Evolutionary conservation across 768 basidiomycete genomes (phyloP).

Genomic region (Kwoniella mangroviensis): DNA sequence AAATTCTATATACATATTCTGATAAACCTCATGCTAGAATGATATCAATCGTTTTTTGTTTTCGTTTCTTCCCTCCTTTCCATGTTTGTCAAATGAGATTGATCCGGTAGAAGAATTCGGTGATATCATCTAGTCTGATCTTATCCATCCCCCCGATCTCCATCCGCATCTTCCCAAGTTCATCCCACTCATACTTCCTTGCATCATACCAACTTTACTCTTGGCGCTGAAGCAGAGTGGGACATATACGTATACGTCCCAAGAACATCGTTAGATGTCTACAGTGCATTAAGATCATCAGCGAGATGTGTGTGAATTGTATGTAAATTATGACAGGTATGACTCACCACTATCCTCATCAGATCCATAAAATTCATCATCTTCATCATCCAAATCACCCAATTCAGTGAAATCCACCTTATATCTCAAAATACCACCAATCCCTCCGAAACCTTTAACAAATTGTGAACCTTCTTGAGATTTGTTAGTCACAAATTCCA

Average conservation of each 20-base stretch:
- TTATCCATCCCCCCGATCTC: background rate
- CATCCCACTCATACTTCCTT: slow-evolving; percentile 7
- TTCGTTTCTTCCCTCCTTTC: background rate
- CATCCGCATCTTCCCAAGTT: background rate
- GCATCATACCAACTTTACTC: slow-evolving; percentile 23
- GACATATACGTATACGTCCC: slow-evolving; percentile 41
- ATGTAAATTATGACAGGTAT: too few species aligned
- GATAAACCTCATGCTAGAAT: background rate
- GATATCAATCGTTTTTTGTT: background rate
- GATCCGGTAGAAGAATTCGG: background rate
- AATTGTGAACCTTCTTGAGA: slow-evolving; percentile 98
- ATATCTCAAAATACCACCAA: slow-evolving; percentile 92
- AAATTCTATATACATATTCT: too few species aligned
- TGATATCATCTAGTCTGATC: background rate
- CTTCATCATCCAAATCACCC: slow-evolving; percentile 59
- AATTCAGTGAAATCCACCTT: slow-evolving; percentile 94
- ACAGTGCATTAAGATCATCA: background rate
- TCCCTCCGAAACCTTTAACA: slow-evolving; percentile 97
- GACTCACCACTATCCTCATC: slow-evolving; percentile 56
- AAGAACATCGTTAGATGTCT: slow-evolving; percentile 49
- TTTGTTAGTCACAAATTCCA: slow-evolving; percentile 88
- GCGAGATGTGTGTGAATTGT: too few species aligned
- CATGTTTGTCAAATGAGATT: background rate
- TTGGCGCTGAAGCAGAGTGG: slow-evolving; percentile 46
- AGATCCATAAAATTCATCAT: slow-evolving; percentile 59